phyloP scores from a whole-genome alignment of 768 basidiomycete species.

The Sistotremastrum niveocremeum region DNA sequence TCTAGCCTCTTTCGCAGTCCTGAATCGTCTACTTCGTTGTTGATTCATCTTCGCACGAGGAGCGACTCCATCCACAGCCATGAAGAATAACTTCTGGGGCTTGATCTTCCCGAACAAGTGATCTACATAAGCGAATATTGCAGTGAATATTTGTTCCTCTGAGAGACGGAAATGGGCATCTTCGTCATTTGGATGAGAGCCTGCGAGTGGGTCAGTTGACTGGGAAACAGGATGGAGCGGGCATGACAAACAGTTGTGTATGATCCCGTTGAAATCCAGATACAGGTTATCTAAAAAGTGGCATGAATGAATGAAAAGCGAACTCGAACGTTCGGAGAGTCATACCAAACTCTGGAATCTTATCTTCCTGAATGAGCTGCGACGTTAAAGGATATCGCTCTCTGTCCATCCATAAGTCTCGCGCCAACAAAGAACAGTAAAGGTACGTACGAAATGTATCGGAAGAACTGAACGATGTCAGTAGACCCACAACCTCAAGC shows the following conservation, averaged over 20 bases:
- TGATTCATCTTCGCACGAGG: conserved; percentile 99
- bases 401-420: conserved; percentile 25
- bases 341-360: conserved; percentile 94
- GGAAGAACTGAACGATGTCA: conserved; percentile 63
- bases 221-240: neutral
- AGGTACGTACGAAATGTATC: conserved; percentile 74
- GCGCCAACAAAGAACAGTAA: neutral
- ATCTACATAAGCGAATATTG: conserved; percentile 95
- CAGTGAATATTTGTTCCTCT: conserved; percentile 95
- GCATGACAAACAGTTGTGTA: conserved; percentile 51
- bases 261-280: conserved; percentile 89
- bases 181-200: conserved; percentile 95
- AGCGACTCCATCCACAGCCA: conserved; percentile 97
- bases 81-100: conserved; percentile 94
- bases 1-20: conserved; percentile 85
- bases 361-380: conserved; percentile 94
- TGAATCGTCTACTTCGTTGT: conserved; percentile 84
- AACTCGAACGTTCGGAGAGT: conserved; percentile 6
- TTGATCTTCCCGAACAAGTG: conserved; percentile 95
- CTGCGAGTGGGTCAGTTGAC: conserved; percentile 15
- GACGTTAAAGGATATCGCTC: conserved; percentile 98
- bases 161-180: conserved; percentile 92
- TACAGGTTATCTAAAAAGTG: conserved; percentile 62
- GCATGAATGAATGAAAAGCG: neutral
- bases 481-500: neutral